phyloP scores from a whole-genome alignment of 352 stramenopile species.

The Phytophthora tubulina region DNA sequence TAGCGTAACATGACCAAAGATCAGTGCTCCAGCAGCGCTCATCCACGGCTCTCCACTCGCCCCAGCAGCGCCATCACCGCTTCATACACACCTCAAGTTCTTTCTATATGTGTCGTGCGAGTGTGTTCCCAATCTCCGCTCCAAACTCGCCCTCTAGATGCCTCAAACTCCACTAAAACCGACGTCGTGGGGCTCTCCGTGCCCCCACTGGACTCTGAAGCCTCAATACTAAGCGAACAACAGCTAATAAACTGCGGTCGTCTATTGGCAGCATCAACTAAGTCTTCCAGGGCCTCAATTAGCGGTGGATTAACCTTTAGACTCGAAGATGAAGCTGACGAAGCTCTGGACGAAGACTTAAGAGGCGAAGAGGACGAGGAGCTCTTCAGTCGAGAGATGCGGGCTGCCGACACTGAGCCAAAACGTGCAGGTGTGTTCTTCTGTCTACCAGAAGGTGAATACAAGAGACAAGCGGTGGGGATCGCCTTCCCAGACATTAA shows the following conservation, averaged over 20 bases:
- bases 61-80: conserved; percentile 4
- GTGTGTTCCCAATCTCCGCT: conserved; percentile 4
- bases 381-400: conserved; percentile 75
- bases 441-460: conserved; percentile 34
- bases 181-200: conserved; percentile 22
- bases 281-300: background rate
- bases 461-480: conserved; percentile 46
- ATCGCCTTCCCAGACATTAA: conserved; percentile 57
- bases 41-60: background rate
- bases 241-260: conserved; percentile 28
- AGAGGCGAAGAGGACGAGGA: conserved; percentile 68
- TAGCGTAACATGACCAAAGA: too few relatives aligned
- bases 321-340: conserved; percentile 32
- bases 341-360: conserved; percentile 23
- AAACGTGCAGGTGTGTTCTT: conserved; percentile 59
- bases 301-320: conserved; percentile 22
- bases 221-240: conserved; percentile 19
- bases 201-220: conserved; percentile 30
- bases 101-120: conserved; percentile 31
- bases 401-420: conserved; percentile 37
- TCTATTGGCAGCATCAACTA: conserved; percentile 10
- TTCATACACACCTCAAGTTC: conserved; percentile 4
- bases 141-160: conserved; percentile 1
- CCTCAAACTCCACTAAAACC: conserved; percentile 4
- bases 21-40: too few relatives aligned